Evolutionary conservation across 106 monocot genomes (phyloP), one percentile per base, ranked within the genome.

Genomic region (Amphibolis antarctica): DNA sequence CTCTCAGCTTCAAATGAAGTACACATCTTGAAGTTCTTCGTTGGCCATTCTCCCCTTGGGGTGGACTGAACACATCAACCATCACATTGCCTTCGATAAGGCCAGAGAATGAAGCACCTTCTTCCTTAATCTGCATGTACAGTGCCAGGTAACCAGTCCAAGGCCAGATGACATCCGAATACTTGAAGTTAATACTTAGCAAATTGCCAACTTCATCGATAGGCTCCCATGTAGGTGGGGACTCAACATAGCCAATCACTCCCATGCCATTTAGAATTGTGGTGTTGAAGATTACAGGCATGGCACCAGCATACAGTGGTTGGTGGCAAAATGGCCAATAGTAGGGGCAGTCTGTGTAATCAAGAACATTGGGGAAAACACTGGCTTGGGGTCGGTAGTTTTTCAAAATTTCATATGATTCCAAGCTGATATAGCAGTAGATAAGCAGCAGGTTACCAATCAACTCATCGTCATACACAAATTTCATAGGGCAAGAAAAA

Each of bases 261-360:
- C 82, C 86, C 91, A 98, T 91, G 48, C 96, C 96, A 69, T 98
- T 98, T 15, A 98, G 82, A 30, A 98, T 91, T 15, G 91, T 98
- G 5, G 96, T 69, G 77, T 98, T 98, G 69, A 98, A 98, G 25
- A 98, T 87, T 28, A 98, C 75, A 55, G 96, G 96, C 87, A 98
- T 98, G 17, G 91, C 81, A 17, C 84, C 86, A 59, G 87, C 90
- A 79, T 98, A 98, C 22, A 98, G 64, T 21, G 96, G 91, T 58
- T 98, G 96, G 31, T 85, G 86, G 71, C 96, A 98, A 42, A 98
- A 98, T 48, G 96, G 96, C 96, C 96, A 98, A 5, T 55, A 66
- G 61, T 98, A 98, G 19, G 96, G 96, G 70, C 96, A 98, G 58
- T 91, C 80, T 23, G 82, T 84, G 55, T 79, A 91, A 76, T 98